Conservation (phyloP, 1,284 basidiomycete genomes). For the Pseudozyma hubeiensis region DNA sequence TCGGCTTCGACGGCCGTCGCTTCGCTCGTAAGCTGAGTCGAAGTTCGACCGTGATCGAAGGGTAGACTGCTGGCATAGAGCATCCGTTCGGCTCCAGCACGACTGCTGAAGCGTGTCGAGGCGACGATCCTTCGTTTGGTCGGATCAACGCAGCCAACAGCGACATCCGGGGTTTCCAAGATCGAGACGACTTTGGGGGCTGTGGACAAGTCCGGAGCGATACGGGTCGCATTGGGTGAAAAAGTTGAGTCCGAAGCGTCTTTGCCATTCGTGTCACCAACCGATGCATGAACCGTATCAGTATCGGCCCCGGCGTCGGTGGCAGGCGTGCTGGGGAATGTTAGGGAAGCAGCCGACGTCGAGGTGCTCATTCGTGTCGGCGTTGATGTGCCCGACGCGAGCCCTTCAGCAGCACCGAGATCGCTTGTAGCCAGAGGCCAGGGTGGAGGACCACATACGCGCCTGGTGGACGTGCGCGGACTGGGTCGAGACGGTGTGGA, state of each 20-base stretch:
- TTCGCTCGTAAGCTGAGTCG: constrained; percentile 17
- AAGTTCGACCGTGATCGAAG: constrained; percentile 43
- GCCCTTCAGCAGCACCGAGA: constrained; percentile 3
- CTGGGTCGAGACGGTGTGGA: constrained; percentile 42
- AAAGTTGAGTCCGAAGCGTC: neutral
- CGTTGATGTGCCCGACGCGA: constrained; percentile 9
- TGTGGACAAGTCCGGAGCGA: constrained; percentile 55
- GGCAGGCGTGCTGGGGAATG: constrained; percentile 28
- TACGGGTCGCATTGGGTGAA: constrained; percentile 25
- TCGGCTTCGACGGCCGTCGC: neutral
- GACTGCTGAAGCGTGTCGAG: constrained; percentile 83
- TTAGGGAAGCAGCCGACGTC: constrained; percentile 26
- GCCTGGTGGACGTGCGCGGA: constrained; percentile 18
- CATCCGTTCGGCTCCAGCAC: constrained; percentile 78
- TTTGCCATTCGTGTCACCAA: neutral
- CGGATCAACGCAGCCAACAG: constrained; percentile 57
- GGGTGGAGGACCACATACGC: constrained; percentile 30
- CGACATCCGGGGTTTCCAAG: constrained; percentile 55
- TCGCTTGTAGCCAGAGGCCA: constrained; percentile 34
- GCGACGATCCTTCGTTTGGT: constrained; percentile 78
- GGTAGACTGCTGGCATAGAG: constrained; percentile 63
- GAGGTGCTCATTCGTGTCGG: constrained; percentile 20
- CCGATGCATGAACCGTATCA: constrained; percentile 6
- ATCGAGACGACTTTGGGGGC: constrained; percentile 53
- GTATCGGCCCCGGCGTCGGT: constrained; percentile 7